Base-by-base conservation (phyloP, 768 basidiomycete genomes). In the Amanita pseudoporphyria region DNA sequence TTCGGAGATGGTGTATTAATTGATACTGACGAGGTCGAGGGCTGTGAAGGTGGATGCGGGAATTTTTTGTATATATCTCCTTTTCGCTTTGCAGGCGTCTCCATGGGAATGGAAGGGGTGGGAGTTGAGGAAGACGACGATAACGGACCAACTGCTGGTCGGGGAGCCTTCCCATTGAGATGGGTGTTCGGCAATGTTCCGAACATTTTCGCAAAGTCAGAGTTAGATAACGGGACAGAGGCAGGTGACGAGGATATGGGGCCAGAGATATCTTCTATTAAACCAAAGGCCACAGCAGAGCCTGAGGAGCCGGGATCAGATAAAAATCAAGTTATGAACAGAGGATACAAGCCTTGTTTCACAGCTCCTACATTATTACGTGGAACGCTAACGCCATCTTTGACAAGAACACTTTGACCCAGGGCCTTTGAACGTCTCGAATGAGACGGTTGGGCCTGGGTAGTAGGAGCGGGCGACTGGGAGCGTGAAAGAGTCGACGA, bases 191-290 rank as follows among this genome's bases (percentile, higher is more conserved):
- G 79, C 35, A 92, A 78, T 19, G 84, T 74, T 60, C 90, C 89
- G 67, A 93, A 93, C 38, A 84, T 78, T 66, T 83, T 89, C 58
- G 91, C 83, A 58, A 67, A 76, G 59, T 83, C 83, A 54, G 79
- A 71, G 71, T 79, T 82, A 61, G 79, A 73, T 55, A 70, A 70
- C 53, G 83, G 76, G 46, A 87, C 81, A 52, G 74, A 70, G 48
- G 87, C 85, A 31, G 90, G 88, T 6, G 88, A 89, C 40, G 88
- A 85, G 31, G 89, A 87, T 58, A 91, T 82, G 53, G 83, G 76
- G 47, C 87, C 81, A 52, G 74, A 67, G 56, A 74, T 76, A 65
- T 89, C 86, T 68, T 90, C 84, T 74, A 93, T 87, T 41, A 90
- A 90, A 58, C 92, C 92, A 71, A 94, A 93, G 42, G 84, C 85